Conservation (phyloP, 2,329 filamentous ascomycete species). For the Chaetothyriales sp. region DNA sequence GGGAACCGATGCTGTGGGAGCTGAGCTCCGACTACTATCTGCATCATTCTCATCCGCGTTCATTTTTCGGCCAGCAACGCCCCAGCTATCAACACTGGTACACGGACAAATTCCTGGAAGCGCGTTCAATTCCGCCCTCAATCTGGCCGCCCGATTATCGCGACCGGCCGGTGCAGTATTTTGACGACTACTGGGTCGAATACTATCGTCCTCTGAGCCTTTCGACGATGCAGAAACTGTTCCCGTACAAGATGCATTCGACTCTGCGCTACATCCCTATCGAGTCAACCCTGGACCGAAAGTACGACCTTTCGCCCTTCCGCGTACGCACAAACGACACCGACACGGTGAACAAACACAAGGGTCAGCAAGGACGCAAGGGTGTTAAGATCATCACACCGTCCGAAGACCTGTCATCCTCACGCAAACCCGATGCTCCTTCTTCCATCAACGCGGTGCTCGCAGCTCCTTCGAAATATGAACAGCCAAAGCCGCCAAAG, state of each 20-base stretch:
- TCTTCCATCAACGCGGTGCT: slow-evolving; percentile 9
- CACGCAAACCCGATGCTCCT: slow-evolving; percentile 21
- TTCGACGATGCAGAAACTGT: slow-evolving; percentile 84
- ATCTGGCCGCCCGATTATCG: slow-evolving; percentile 25
- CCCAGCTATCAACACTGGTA: slow-evolving; percentile 84
- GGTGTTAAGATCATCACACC: slow-evolving; percentile 58
- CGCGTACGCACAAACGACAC: slow-evolving; percentile 52
- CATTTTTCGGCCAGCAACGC: slow-evolving; percentile 49
- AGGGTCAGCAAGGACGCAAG: slow-evolving; percentile 39
- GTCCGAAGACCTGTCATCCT: slow-evolving; percentile 24
- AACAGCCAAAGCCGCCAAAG: slow-evolving; percentile 15
- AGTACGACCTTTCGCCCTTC: slow-evolving; percentile 80
- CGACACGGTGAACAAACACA: slow-evolving; percentile 49
- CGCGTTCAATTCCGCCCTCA: slow-evolving; percentile 43
- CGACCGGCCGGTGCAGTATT: slow-evolving; percentile 43
- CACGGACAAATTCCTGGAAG: slow-evolving; percentile 56
- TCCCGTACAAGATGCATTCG: slow-evolving; percentile 82
- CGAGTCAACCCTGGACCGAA: slow-evolving; percentile 56
- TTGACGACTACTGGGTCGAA: slow-evolving; percentile 94
- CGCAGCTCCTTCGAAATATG: slow-evolving; percentile 16
- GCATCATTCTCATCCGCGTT: slow-evolving; percentile 71
- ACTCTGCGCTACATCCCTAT: slow-evolving; percentile 72
- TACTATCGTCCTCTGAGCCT: slow-evolving; percentile 83
- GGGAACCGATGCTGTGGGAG: slow-evolving; percentile 94
- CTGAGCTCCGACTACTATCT: slow-evolving; percentile 89